A percentile compares a stretch with the other conserved stretches of the same genome.
These are phyloP conservation scores for Castanea sativa DNA, from an alignment of 306 rosid genomes.

Conservation along the genomic window DNA sequence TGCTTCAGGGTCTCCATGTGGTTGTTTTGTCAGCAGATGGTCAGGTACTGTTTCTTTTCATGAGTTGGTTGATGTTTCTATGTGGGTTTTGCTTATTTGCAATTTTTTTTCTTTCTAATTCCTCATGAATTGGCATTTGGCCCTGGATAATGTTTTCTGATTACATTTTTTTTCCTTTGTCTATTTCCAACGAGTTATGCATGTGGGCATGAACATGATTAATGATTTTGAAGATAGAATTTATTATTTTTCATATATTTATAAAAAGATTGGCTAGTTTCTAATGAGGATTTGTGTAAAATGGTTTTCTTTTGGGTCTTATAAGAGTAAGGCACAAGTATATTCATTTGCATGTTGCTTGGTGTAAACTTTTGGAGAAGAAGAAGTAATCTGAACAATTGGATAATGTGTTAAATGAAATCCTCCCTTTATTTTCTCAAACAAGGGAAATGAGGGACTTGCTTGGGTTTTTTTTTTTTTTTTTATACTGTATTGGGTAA, in stretches of 20 bases:
- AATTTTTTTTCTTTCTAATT: not conserved
- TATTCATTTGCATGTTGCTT: not conserved
- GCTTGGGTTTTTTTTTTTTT: not conserved
- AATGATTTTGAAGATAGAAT: not conserved
- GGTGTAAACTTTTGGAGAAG: not conserved
- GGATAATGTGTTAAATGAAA: not conserved
- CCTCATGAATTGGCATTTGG: not conserved
- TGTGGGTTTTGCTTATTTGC: not conserved
- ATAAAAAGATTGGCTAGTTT: not conserved
- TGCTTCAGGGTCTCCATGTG: constrained; percentile 39
- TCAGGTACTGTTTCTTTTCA: constrained; percentile 20
- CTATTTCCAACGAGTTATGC: not conserved
- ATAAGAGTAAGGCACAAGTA: not conserved
- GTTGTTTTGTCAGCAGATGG: constrained; percentile 31
- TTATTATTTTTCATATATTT: not conserved
- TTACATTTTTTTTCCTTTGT: not conserved
- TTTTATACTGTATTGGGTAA: not conserved
- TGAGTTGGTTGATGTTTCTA: not conserved
- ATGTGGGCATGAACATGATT: not conserved
- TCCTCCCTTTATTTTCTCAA: not conserved
- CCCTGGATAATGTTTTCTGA: not conserved
- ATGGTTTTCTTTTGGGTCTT: not conserved
- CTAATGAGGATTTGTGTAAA: not conserved
- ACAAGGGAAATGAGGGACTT: not conserved
- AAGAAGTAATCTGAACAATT: not conserved